These are phyloP conservation scores for Candida namnaoensis DNA, from an alignment of 805 yeast species.

Conservation along the genomic window DNA sequence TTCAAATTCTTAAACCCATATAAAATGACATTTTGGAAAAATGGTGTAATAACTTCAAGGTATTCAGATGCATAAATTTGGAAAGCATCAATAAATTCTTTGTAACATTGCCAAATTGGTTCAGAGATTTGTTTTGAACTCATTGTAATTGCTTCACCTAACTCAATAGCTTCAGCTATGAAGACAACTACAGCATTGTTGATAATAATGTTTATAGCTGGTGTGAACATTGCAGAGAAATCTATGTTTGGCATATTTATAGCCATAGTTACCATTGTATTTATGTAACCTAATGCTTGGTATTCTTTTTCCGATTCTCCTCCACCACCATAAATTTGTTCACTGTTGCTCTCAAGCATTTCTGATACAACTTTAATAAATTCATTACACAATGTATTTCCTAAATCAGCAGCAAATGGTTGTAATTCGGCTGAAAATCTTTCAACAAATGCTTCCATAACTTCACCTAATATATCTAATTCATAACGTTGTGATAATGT, in stretches of 20 bases:
- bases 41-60: conserved; percentile 47
- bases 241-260: conserved; percentile 53
- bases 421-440: conserved; percentile 78
- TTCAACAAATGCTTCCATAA: conserved; percentile 95
- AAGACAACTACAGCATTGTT: conserved; percentile 51
- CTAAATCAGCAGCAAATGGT: conserved; percentile 73
- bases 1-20: conserved; percentile 33
- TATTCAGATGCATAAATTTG: conserved; percentile 53
- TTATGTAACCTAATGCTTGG: conserved; percentile 59
- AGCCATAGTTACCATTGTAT: conserved; percentile 67
- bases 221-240: conserved; percentile 45
- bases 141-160: conserved; percentile 46
- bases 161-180: conserved; percentile 53
- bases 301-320: conserved; percentile 53
- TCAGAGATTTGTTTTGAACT: conserved; percentile 41
- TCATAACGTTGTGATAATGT: conserved; percentile 75
- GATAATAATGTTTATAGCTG: conserved; percentile 52
- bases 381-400: conserved; percentile 51
- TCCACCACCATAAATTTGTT: conserved; percentile 19
- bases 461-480: conserved; percentile 75
- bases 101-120: conserved; percentile 42
- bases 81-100: conserved; percentile 41
- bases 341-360: conserved; percentile 35
- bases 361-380: conserved; percentile 50
- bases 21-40: conserved; percentile 44